A percentile compares a stretch with the other conserved stretches of the same genome.
phyloP scores from a whole-genome alignment of 768 basidiomycete species.

The Clitopilus hobsonii region DNA sequence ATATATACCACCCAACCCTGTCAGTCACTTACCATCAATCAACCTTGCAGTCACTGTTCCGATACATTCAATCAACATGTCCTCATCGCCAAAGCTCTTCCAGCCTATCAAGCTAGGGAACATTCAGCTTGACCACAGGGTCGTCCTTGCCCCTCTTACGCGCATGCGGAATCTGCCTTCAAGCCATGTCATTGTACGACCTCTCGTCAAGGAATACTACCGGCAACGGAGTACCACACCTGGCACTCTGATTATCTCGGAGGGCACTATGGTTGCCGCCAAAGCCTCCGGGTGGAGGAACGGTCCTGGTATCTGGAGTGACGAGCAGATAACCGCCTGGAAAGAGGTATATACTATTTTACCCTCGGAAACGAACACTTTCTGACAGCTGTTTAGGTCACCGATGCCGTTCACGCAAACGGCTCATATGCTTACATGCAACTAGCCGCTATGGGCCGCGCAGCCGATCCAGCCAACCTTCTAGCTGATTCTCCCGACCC shows the following conservation, averaged over 20 bases:
- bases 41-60: not conserved
- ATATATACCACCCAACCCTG: not conserved
- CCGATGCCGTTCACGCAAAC: conserved; percentile 49
- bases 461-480: conserved; percentile 28
- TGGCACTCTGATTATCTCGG: conserved; percentile 49
- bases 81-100: conserved; percentile 30
- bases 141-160: conserved; percentile 34
- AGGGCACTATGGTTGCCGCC: conserved; percentile 47
- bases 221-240: conserved; percentile 38
- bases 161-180: conserved; percentile 10
- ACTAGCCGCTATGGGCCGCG: conserved; percentile 53
- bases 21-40: not conserved
- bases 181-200: conserved; percentile 24
- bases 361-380: not conserved
- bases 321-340: conserved; percentile 57
- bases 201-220: conserved; percentile 41
- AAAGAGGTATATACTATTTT: conserved; percentile 34
- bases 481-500: conserved; percentile 27
- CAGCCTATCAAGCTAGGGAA: conserved; percentile 33
- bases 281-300: conserved; percentile 44
- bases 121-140: conserved; percentile 33
- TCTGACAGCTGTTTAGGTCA: conserved; percentile 34
- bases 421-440: conserved; percentile 48
- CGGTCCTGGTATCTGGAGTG: conserved; percentile 62
- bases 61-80: not conserved